phyloP scores from a whole-genome alignment of 495 filamentous ascomycete species.

The Bryoglossum gracile region DNA sequence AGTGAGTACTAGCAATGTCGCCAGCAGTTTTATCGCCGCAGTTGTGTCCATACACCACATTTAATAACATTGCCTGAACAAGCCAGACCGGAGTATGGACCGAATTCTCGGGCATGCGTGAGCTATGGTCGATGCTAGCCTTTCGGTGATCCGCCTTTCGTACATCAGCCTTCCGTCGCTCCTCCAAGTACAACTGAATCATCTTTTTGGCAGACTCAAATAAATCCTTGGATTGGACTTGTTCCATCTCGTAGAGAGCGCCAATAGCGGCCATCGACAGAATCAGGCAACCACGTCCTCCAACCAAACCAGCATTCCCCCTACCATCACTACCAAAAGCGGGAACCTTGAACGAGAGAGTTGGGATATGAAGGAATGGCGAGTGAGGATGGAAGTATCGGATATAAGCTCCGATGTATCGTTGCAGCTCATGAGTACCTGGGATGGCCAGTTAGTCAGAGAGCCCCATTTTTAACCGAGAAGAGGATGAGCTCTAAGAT shows the following conservation, averaged over 20 bases:
- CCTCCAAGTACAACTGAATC: conserved; percentile 90
- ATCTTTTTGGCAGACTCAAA: conserved; percentile 93
- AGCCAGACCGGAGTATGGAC: conserved; percentile 89
- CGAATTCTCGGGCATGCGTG: conserved; percentile 50
- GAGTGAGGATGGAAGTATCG: conserved; percentile 92
- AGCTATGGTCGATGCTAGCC: conserved; percentile 39
- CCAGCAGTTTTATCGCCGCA: conserved; percentile 86
- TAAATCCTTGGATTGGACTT: conserved; percentile 69
- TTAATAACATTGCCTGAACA: conserved; percentile 97
- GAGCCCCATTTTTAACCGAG: not conserved
- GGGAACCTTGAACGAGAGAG: conserved; percentile 80
- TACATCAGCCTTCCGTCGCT: conserved; percentile 83
- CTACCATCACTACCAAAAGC: conserved; percentile 49
- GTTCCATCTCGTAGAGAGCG: conserved; percentile 86
- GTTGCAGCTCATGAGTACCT: conserved; percentile 77
- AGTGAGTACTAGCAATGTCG: conserved; percentile 88
- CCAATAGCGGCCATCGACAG: conserved; percentile 96
- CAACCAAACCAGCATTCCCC: conserved; percentile 55
- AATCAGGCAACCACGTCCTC: conserved; percentile 84
- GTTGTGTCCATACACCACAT: conserved; percentile 93
- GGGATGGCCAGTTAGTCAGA: not conserved
- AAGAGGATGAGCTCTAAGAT: too few relatives aligned
- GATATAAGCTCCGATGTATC: conserved; percentile 87
- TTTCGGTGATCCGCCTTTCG: conserved; percentile 67
- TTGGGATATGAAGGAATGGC: conserved; percentile 89